These are phyloP conservation scores for Corynespora cassiicola DNA, from an alignment of 2,329 filamentous ascomycete genomes.

Conservation along the genomic window DNA sequence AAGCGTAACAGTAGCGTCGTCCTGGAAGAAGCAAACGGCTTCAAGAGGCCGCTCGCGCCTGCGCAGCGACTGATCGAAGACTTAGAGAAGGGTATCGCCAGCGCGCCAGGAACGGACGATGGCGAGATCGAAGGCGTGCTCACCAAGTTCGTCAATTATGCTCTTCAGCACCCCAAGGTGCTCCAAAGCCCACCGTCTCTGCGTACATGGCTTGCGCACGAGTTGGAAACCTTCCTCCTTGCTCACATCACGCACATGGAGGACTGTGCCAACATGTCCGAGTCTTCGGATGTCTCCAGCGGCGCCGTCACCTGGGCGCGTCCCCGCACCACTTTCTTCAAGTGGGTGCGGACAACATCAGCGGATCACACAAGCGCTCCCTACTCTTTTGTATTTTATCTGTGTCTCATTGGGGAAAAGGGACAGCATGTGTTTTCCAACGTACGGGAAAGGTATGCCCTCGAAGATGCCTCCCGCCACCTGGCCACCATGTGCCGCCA, in stretches of 20 bases:
- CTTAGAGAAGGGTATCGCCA: background rate
- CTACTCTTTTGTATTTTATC: constrained; percentile 17
- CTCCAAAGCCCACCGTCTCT: constrained; percentile 2
- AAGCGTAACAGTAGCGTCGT: too few relatives aligned
- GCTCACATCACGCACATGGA: constrained; percentile 20
- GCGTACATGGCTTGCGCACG: constrained; percentile 10
- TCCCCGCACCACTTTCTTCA: constrained; percentile 13
- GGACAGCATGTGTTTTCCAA: constrained; percentile 14
- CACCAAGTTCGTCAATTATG: constrained; percentile 10
- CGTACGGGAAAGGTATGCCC: constrained; percentile 33
- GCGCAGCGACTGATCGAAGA: background rate
- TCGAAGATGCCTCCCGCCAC: constrained; percentile 21
- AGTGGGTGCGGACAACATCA: constrained; percentile 18
- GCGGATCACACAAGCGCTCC: constrained; percentile 19
- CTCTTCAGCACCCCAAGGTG: constrained; percentile 14
- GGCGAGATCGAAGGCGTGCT: constrained; percentile 7
- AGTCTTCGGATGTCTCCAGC: background rate
- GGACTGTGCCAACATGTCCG: constrained; percentile 9
- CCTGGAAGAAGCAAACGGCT: constrained; percentile 2
- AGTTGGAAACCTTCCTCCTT: constrained; percentile 19
- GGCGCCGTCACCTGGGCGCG: constrained; percentile 4
- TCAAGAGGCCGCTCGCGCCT: constrained; percentile 4
- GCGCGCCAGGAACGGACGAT: background rate
- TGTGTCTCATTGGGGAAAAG: constrained; percentile 16
- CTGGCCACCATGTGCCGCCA: constrained; percentile 29